Conservation (phyloP, 768 basidiomycete species). For the Lyophyllum shimeji region DNA sequence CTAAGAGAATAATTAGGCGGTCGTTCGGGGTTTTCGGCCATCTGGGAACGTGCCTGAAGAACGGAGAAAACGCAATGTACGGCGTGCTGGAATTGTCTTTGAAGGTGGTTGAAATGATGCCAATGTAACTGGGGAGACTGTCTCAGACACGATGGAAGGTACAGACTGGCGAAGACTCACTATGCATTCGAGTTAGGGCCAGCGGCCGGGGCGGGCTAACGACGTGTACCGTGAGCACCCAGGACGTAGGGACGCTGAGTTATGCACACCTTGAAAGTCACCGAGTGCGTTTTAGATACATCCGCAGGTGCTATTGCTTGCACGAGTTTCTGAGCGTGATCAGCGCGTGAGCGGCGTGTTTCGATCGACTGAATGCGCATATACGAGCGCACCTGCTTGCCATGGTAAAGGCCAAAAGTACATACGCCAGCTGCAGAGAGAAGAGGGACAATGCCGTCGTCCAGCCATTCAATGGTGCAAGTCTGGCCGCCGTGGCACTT, state of each 20-base stretch:
- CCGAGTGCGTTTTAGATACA: constrained; percentile 43
- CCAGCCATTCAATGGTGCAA: constrained; percentile 61
- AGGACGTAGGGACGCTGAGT: neutral
- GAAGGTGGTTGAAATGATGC: constrained; percentile 44
- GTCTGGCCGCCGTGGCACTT: constrained; percentile 53
- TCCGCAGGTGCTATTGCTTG: constrained; percentile 59
- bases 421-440: constrained; percentile 50
- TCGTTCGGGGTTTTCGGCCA: neutral
- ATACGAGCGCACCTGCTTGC: constrained; percentile 42
- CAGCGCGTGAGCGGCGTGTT: constrained; percentile 1
- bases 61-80: constrained; percentile 49
- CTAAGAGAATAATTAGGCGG: constrained; percentile 30
- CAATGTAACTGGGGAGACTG: constrained; percentile 51
- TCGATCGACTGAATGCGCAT: neutral
- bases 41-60: constrained; percentile 45
- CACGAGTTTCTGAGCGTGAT: constrained; percentile 44
- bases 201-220: constrained; percentile 53
- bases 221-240: neutral
- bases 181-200: constrained; percentile 59
- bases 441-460: constrained; percentile 56
- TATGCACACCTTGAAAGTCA: constrained; percentile 56
- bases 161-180: constrained; percentile 34
- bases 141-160: neutral
- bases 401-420: constrained; percentile 58
- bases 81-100: constrained; percentile 26